Conservation (phyloP, 306 rosid species). For the Spatholobus suberectus region DNA sequence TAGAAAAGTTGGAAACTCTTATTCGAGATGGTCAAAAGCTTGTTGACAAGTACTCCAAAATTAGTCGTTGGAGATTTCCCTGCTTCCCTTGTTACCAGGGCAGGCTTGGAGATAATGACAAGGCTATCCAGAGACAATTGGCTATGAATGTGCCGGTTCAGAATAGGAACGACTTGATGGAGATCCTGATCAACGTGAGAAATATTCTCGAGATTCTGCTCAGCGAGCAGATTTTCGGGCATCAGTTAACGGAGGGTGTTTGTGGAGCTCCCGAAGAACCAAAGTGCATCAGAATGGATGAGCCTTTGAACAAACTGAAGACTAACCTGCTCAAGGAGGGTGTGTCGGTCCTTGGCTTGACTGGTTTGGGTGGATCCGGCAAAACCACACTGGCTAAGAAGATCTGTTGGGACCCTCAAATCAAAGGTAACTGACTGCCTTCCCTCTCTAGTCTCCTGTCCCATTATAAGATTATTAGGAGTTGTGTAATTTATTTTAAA, state of each 20-base stretch:
- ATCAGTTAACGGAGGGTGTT: background rate
- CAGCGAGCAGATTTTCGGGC: background rate
- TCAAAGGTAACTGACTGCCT: constrained; percentile 46
- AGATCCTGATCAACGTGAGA: background rate
- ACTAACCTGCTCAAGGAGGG: constrained; percentile 46
- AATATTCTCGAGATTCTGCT: background rate
- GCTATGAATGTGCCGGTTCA: constrained; percentile 23
- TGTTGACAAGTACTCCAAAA: constrained; percentile 43
- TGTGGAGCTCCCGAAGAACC: constrained; percentile 52
- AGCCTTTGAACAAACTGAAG: constrained; percentile 47
- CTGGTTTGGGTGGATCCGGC: constrained; percentile 74
- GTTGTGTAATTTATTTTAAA: too few species aligned
- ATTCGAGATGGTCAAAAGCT: constrained; percentile 40
- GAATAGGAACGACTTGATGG: constrained; percentile 42
- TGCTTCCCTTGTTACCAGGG: constrained; percentile 30
- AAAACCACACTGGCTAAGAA: constrained; percentile 62
- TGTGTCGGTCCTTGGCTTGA: constrained; percentile 43
- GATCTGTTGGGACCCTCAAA: constrained; percentile 56
- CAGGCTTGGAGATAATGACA: constrained; percentile 28
- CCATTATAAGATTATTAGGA: too few species aligned
- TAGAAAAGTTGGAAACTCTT: constrained; percentile 12
- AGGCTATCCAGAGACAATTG: background rate
- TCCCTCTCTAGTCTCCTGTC: too few species aligned
- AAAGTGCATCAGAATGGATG: constrained; percentile 53
- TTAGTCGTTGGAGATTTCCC: constrained; percentile 18